Evolutionary conservation across 495 filamentous ascomycete genomes (phyloP), one percentile per base, ranked within the genome.

Genomic region (Penicillium fimorum): DNA sequence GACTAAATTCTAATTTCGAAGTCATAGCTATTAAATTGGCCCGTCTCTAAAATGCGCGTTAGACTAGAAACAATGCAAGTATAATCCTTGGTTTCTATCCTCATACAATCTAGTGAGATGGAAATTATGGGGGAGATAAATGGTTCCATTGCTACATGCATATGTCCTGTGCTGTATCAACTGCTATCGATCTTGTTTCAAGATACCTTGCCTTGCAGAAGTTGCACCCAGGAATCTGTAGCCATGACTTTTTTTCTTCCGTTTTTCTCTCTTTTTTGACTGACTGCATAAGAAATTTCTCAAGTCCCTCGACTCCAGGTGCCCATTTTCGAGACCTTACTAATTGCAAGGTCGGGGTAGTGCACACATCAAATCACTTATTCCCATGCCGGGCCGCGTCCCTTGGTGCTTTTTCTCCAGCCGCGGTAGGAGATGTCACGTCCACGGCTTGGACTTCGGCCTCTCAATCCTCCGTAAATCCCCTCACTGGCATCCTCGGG

Each of bases 381-480:
- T 12, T 32, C 47, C 30, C 47, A 22, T 20, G 8, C 6, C 11
- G 35, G 32, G 33, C 47, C 8, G 5, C 18, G 24, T 22, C 27
- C 17, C 29, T 27, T 44, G 22, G 11, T 27, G n/a, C 25, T 44
- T 11, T 15, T 3, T 17, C 50, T 43, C 50, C 50, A 53, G 11
- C 38, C 6, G 38, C 40, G 27, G 27, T 53, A 44, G 3, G 50
- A 53, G 18, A 53, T n/a, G 6, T 53, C 40, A 4, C 33, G 18
- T 38, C 33, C 33, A 29, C 9, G 15, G 18, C 17, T 20, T 10
- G 15, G 25, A n/a, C 50, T 18, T 12, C 38, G n/a, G 12, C 18
- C 29, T 33, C 37, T 17, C 3, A 1, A 10, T n/a, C 22, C 47
- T n/a, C 33, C 47, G 3, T 29, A 1, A 3, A 6, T 12, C 2